These are phyloP conservation scores for Ploettnerulaceae sp. DNA, from an alignment of 2,329 filamentous ascomycete genomes.

Conservation along the genomic window DNA sequence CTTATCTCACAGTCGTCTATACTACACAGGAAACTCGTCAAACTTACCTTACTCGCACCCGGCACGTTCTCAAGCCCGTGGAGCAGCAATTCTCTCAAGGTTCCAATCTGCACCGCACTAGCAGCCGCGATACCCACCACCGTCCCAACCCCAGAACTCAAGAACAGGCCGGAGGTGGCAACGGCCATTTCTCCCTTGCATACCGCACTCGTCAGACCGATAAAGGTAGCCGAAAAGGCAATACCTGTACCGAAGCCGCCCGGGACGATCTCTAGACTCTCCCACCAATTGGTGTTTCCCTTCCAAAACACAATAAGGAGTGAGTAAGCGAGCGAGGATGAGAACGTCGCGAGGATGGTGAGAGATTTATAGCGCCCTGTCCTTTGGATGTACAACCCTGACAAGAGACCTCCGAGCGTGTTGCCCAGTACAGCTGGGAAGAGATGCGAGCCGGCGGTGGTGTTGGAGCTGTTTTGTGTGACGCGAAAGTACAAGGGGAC, in stretches of 20 bases:
- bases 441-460: constrained; percentile 54
- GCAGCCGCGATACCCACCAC: constrained; percentile 22
- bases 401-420: constrained; percentile 55
- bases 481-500: constrained; percentile 68
- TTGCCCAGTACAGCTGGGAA: constrained; percentile 66
- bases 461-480: constrained; percentile 51
- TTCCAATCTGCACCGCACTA: constrained; percentile 21
- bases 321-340: constrained; percentile 46
- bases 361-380: constrained; percentile 57
- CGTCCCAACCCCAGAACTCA: constrained; percentile 32
- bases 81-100: constrained; percentile 6
- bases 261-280: constrained; percentile 57
- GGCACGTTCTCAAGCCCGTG: constrained; percentile 2
- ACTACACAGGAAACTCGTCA: neutral
- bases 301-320: constrained; percentile 55
- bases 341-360: constrained; percentile 45
- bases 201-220: constrained; percentile 44
- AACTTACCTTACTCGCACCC: constrained; percentile 9
- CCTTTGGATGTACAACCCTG: constrained; percentile 41
- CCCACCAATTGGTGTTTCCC: constrained; percentile 49
- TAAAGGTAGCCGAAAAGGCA: constrained; percentile 42
- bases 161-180: constrained; percentile 44
- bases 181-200: constrained; percentile 44
- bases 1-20: too few species aligned
- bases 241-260: constrained; percentile 48